A percentile compares a stretch with the other conserved stretches of the same genome.
phyloP scores from a whole-genome alignment of 345 rosid species.

The Sonneratia caseolaris region DNA sequence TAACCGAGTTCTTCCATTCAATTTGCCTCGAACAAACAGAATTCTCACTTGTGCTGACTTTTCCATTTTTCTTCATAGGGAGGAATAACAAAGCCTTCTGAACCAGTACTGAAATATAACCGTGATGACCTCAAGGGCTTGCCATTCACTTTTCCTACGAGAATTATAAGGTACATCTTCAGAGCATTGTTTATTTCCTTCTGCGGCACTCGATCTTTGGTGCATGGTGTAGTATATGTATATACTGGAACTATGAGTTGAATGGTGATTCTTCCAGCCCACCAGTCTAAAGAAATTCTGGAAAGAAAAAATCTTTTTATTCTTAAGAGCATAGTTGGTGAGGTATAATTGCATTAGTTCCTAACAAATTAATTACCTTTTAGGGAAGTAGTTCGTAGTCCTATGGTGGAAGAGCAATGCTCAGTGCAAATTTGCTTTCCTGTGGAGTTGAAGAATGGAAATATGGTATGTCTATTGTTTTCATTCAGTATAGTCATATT shows the following conservation, averaged over 20 bases:
- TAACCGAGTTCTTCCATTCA: conserved; percentile 22
- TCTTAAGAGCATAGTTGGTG: not conserved
- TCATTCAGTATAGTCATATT: conserved; percentile 5
- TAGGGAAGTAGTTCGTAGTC: conserved; percentile 79
- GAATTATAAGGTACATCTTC: conserved; percentile 38
- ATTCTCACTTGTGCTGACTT: not conserved
- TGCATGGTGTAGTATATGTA: not conserved
- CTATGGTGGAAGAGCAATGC: conserved; percentile 91
- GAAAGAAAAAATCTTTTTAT: not conserved
- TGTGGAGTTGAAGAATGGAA: conserved; percentile 67
- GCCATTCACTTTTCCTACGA: conserved; percentile 71
- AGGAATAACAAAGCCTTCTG: conserved; percentile 72
- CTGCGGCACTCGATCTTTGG: not conserved
- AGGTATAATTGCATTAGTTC: conserved; percentile 1
- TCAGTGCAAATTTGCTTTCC: conserved; percentile 91
- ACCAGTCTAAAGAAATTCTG: not conserved
- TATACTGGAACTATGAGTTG: not conserved
- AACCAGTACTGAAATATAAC: conserved; percentile 46
- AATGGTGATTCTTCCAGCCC: not conserved
- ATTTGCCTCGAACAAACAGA: not conserved
- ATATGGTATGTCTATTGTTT: conserved; percentile 44
- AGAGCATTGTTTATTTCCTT: not conserved
- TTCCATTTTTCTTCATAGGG: conserved; percentile 25
- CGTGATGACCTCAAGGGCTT: conserved; percentile 72
- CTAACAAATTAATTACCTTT: conserved; percentile 19